phyloP scores from a whole-genome alignment of 306 rosid genomes.

The Inga laurina region DNA sequence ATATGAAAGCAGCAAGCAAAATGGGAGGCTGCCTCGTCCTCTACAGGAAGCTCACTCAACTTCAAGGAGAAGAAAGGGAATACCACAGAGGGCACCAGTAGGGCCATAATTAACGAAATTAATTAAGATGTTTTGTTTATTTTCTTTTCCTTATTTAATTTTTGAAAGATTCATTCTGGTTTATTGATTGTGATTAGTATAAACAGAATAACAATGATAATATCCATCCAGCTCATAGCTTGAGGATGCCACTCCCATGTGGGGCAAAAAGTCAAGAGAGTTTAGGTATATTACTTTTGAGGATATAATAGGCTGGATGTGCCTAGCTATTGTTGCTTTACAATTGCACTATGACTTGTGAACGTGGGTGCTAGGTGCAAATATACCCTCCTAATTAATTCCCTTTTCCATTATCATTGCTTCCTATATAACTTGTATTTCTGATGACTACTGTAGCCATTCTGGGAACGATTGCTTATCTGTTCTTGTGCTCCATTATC shows the following conservation, averaged over 20 bases:
- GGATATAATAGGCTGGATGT: constrained; percentile 37
- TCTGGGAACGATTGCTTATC: constrained; percentile 19
- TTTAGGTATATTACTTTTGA: constrained; percentile 25
- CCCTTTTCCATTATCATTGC: constrained; percentile 13
- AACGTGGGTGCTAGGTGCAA: constrained; percentile 51
- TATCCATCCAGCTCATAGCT: constrained; percentile 46
- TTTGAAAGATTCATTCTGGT: constrained; percentile 21
- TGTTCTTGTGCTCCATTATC: not conserved
- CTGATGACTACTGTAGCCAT: not conserved
- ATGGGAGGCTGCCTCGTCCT: constrained; percentile 2
- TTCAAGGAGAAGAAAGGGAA: constrained; percentile 76
- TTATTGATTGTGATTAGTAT: not conserved
- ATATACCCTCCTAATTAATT: constrained; percentile 25
- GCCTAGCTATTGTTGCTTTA: constrained; percentile 31
- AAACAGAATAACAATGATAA: not conserved
- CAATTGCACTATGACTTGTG: constrained; percentile 26
- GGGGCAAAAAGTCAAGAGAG: constrained; percentile 20
- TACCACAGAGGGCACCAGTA: constrained; percentile 74
- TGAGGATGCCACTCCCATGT: constrained; percentile 40
- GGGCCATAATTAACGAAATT: constrained; percentile 34
- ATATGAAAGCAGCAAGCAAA: constrained; percentile 40
- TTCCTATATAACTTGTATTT: not conserved
- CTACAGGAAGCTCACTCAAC: constrained; percentile 40
- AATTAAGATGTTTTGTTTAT: not conserved
- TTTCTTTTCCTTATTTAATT: not conserved